Evolutionary conservation across 139 green algal genomes (phyloP).

Genomic region (Picochlorum sp.): DNA sequence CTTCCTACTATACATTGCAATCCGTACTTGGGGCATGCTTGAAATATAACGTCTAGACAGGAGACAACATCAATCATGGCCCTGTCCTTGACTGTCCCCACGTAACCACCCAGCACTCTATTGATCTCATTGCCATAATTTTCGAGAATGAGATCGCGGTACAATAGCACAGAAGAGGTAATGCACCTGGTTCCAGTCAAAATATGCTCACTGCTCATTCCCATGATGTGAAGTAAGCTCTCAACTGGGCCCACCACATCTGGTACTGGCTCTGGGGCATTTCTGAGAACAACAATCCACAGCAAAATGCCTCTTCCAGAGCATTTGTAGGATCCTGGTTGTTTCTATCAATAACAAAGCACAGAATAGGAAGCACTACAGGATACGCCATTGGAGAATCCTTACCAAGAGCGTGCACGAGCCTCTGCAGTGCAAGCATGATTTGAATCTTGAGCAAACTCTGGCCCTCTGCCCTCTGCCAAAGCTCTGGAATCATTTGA

Average conservation of each 20-base stretch:
- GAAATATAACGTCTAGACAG: conserved; percentile 41
- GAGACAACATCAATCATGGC: conserved; percentile 53
- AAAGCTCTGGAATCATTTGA: conserved; percentile 57
- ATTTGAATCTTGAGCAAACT: conserved; percentile 76
- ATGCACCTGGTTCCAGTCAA: conserved; percentile 34
- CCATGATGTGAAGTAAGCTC: conserved; percentile 48
- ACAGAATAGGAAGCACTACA: conserved; percentile 63
- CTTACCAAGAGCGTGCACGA: conserved; percentile 62
- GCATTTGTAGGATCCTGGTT: conserved; percentile 69
- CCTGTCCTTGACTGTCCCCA: conserved; percentile 52
- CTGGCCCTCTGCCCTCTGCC: conserved; percentile 53
- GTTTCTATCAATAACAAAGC: conserved; percentile 50
- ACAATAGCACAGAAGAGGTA: conserved; percentile 55
- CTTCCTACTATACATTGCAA: conserved; percentile 26
- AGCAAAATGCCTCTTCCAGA: conserved; percentile 77
- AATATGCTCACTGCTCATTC: conserved; percentile 59
- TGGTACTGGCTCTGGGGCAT: conserved; percentile 45
- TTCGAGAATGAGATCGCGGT: conserved; percentile 53
- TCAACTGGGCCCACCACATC: conserved; percentile 52
- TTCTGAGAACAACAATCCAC: conserved; percentile 75
- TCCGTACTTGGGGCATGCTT: conserved; percentile 38
- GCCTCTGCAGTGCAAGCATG: conserved; percentile 55
- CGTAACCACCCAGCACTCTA: conserved; percentile 33
- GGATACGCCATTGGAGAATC: conserved; percentile 39
- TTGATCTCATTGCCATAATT: conserved; percentile 43